Conservation (phyloP, 139 green algal species). For the Chara braunii region DNA sequence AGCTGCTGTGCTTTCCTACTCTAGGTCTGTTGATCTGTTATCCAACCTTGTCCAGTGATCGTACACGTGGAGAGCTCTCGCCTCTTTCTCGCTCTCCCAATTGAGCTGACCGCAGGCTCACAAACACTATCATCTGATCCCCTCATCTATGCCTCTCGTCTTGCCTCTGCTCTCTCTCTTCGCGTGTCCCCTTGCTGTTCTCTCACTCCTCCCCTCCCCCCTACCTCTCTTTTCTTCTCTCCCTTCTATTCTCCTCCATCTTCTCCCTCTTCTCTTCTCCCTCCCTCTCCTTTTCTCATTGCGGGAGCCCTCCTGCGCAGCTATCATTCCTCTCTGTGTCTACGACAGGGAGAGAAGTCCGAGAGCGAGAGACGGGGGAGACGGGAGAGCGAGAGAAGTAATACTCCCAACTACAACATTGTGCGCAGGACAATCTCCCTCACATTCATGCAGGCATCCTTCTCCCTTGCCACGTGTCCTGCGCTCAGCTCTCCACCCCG, state of each 20-base stretch:
- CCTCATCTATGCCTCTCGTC: background rate
- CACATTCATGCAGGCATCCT: background rate
- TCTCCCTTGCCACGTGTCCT: too few relatives aligned
- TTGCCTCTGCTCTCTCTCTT: background rate
- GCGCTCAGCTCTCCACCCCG: too few relatives aligned
- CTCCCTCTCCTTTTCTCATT: background rate
- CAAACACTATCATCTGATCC: too few relatives aligned
- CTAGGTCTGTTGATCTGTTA: too few relatives aligned
- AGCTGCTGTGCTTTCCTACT: too few relatives aligned
- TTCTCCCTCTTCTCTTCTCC: background rate
- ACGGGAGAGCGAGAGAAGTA: background rate
- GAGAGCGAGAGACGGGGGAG: constrained; percentile 1
- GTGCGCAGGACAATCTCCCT: background rate
- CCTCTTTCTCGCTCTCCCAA: too few relatives aligned
- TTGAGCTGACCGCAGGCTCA: too few relatives aligned
- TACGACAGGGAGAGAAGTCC: background rate
- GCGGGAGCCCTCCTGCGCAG: background rate
- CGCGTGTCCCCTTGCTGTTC: background rate
- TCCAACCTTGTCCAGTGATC: too few relatives aligned
- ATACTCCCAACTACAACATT: background rate
- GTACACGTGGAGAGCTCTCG: too few relatives aligned
- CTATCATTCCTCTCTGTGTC: background rate
- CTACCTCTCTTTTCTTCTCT: too few relatives aligned
- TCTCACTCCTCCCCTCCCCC: too few relatives aligned
- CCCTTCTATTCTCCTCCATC: background rate